phyloP scores from a whole-genome alignment of 2,329 filamentous ascomycete genomes.

The Rutstroemia sp. region DNA sequence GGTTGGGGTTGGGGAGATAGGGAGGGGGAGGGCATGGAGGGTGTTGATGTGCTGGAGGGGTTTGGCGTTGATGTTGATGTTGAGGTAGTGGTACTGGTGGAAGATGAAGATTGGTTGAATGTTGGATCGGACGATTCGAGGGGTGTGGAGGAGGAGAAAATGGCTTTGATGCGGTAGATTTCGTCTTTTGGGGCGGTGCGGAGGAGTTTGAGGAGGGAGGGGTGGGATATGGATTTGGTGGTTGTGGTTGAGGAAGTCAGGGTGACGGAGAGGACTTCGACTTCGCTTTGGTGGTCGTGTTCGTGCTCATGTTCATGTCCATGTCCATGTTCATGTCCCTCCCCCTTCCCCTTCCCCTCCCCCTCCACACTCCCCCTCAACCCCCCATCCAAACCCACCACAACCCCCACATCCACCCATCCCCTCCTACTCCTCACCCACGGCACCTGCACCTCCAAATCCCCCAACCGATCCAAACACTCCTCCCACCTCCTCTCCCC shows the following conservation, averaged over 20 bases:
- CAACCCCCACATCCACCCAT: slow-evolving; percentile 65
- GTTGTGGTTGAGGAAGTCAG: slow-evolving; percentile 35
- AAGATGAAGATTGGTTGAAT: slow-evolving; percentile 20
- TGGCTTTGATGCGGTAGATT: slow-evolving; percentile 87
- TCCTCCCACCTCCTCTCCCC: slow-evolving; percentile 55
- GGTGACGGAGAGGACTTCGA: slow-evolving; percentile 83
- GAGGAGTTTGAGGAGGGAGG: slow-evolving; percentile 43
- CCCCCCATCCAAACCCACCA: slow-evolving; percentile 84
- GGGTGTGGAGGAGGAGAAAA: slow-evolving; percentile 41
- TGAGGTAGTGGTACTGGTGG: not conserved
- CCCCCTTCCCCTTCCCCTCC: slow-evolving; percentile 30
- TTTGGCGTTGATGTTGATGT: not conserved
- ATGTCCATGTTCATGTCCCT: slow-evolving; percentile 35
- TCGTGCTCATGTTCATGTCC: slow-evolving; percentile 13
- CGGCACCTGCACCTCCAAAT: slow-evolving; percentile 58
- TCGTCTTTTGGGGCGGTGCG: slow-evolving; percentile 79
- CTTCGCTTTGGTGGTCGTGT: slow-evolving; percentile 69
- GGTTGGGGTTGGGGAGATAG: not conserved
- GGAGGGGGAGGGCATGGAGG: not conserved
- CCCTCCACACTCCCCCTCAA: slow-evolving; percentile 52
- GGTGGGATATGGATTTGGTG: not conserved
- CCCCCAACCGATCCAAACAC: slow-evolving; percentile 58
- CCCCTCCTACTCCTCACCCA: slow-evolving; percentile 83
- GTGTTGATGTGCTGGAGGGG: not conserved
- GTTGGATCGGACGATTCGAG: slow-evolving; percentile 45